These are phyloP conservation scores for Schizosaccharomyces versatilis DNA, from an alignment of 1,139 yeast genomes.

Conservation along the genomic window DNA sequence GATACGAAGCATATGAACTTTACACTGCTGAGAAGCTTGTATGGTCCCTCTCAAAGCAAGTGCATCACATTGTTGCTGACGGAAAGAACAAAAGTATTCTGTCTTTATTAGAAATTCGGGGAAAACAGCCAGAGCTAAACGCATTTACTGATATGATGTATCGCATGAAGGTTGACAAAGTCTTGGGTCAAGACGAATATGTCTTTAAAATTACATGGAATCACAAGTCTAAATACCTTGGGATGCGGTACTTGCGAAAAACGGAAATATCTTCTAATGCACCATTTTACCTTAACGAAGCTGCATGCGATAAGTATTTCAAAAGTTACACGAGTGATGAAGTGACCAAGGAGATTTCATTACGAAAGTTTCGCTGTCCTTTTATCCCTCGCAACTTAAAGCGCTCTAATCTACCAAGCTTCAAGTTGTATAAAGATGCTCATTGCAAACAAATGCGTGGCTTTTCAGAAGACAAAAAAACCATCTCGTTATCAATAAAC, in stretches of 20 bases:
- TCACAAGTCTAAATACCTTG: conserved; percentile 31
- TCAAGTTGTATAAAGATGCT: no score
- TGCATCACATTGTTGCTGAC: conserved; percentile 61
- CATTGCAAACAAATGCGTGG: no score
- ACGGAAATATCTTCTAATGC: conserved; percentile 75
- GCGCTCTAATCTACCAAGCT: no score
- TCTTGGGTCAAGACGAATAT: conserved; percentile 68
- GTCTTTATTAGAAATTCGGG: conserved; percentile 59
- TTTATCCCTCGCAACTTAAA: conserved; percentile 31
- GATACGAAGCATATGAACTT: conserved; percentile 75
- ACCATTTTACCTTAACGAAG: conserved; percentile 50
- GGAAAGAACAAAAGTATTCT: conserved; percentile 63
- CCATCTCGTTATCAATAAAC: no score
- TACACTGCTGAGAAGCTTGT: conserved; percentile 87
- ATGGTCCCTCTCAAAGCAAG: conserved; percentile 71
- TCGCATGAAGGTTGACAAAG: conserved; percentile 65
- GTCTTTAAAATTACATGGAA: conserved; percentile 69
- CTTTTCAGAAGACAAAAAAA: no score
- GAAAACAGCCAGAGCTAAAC: conserved; percentile 31
- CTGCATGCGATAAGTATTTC: conserved; percentile 65
- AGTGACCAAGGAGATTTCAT: conserved; percentile 92
- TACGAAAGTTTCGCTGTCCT: conserved; percentile 52
- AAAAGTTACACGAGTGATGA: conserved; percentile 84
- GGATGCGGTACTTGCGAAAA: conserved; percentile 62
- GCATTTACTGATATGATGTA: conserved; percentile 76